Evolutionary conservation across 495 filamentous ascomycete species (phyloP), one percentile per base, ranked within the genome.

Genomic region (Penicillium simplicissimum): DNA sequence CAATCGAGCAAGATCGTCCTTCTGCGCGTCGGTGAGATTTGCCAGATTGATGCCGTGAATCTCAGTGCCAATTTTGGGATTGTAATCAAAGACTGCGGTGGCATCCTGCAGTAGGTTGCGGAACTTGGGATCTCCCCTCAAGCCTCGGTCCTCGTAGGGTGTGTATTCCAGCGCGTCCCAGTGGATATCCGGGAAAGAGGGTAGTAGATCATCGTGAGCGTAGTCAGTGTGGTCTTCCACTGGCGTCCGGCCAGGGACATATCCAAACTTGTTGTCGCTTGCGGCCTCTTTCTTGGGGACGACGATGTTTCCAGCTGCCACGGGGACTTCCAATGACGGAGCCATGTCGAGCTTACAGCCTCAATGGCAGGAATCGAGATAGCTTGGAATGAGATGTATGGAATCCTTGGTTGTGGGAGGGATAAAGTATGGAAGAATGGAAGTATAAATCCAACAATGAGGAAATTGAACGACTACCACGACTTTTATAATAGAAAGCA

Each of bases 1-100:
- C 40, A 93, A 74, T 8, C 88, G 80, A 2, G 90, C 90, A 4
- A 92, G 80, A 53, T 93, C 90, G 67, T 92, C 86, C 71, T 88
- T 90, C 65, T 91, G 88, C 1, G 78, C 80, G 63, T 90, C 84
- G 8, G 77, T 87, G 48, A 93, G 80, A 57, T 82, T 81, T 11
- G 84, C 81, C 10, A 93, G 84, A 64, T 90, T 82, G 10, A 92
- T 76, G 1, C 89, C 90, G 48, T 83, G 79, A 60, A 93, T 75
- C 67, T 92, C 89, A 0, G 88, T 92, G 56, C 90, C 88, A 61
- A 91, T 86, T 48, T 87, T 85, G 15, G 87, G 87, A 6, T 82
- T 90, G 59, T 85, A 82, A 66, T 88, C 85, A 67, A 84, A 82
- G 28, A 88, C 76, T 36, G 80, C 77, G 0, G 80, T 82, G 25